A percentile compares a stretch with the other conserved stretches of the same genome.
Evolutionary conservation across 345 rosid genomes (phyloP).

Genomic region (Odontarrhena argentea): DNA sequence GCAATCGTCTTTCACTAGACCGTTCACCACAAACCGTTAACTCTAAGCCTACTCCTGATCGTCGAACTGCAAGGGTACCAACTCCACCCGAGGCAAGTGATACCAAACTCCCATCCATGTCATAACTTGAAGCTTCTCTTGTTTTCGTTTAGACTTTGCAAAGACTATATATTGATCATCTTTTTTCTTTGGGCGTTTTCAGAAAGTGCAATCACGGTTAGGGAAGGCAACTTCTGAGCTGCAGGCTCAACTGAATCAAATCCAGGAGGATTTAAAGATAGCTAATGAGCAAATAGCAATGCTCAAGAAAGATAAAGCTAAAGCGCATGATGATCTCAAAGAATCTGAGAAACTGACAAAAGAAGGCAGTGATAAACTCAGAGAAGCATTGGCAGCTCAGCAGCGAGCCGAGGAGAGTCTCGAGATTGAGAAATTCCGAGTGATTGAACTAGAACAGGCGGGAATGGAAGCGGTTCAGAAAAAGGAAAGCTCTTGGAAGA

Average conservation of each 20-base stretch:
- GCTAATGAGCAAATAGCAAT: slow-evolving; percentile 66
- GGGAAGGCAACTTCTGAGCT: slow-evolving; percentile 64
- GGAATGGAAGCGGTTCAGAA: slow-evolving; percentile 81
- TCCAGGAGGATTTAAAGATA: slow-evolving; percentile 79
- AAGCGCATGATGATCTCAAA: slow-evolving; percentile 71
- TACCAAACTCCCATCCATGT: background rate
- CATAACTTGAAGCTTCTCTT: background rate
- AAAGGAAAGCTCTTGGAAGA: slow-evolving; percentile 81
- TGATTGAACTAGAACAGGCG: slow-evolving; percentile 83
- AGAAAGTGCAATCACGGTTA: slow-evolving; percentile 62
- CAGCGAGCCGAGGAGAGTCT: slow-evolving; percentile 85
- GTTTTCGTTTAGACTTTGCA: slow-evolving; percentile 21
- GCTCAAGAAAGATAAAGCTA: slow-evolving; percentile 78
- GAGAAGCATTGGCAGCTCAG: slow-evolving; percentile 85
- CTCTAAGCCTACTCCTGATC: slow-evolving; percentile 69
- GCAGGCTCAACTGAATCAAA: slow-evolving; percentile 62
- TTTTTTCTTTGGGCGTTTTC: slow-evolving; percentile 23
- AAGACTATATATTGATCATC: slow-evolving; percentile 4
- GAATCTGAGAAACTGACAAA: slow-evolving; percentile 62
- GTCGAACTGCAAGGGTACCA: slow-evolving; percentile 62
- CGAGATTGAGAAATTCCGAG: slow-evolving; percentile 87
- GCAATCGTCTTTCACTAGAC: slow-evolving; percentile 66
- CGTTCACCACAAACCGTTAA: slow-evolving; percentile 64
- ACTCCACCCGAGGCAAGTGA: slow-evolving; percentile 73
- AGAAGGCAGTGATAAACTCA: slow-evolving; percentile 75